Base-by-base conservation (phyloP, 768 basidiomycete genomes). In the Trametopsis cervina region DNA sequence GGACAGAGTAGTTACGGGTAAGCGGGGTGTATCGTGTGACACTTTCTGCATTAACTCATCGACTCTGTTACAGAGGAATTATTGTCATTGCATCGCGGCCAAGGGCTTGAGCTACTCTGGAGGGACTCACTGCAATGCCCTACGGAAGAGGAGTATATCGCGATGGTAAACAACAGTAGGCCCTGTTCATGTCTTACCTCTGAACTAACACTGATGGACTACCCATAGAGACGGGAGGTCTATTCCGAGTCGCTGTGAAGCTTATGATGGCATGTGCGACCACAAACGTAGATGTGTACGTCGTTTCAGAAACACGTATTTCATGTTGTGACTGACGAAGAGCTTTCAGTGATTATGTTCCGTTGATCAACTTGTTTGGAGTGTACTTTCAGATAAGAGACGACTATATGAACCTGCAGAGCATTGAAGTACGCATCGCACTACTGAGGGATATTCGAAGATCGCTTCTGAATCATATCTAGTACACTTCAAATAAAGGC, bases 301-400 rank as follows among this genome's bases (percentile, higher is more conserved):
- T 55, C 29, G 15, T 33, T 7, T 15, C 7, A 33, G 15, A 33
- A 7, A 33, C 29, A 7, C 29, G 29, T 33, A 7, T 44, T 9
- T 22, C 12, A 17, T 44, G 15, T 20, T 4, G 15, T 33, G 15
- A 22, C 45, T 2, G 36, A 6, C 18, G 22, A 2, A 41, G 11
- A 5, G 23, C 9, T 12, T 13, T 7, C 50, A 96, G 90, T 9
- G 82, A 97, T 64, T 96, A 90, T 54, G 81, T 95, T 1, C 91
- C 93, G 0, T 75, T 98, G 1, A 89, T 95, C 53, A 96, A 96
- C 63, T 77, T 96, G 9, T 86, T 97, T 51, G 91, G 94, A 2
- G 80, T 96, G n/a, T 87, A 82, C 58, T 96, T 92, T 64, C 95
- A 98, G 63, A 94, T 98, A 56, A 71, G 93, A n/a, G 95, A 98